Conservation (phyloP, 192 early-diverging fungal species). For the Dimargaris verticillata region DNA sequence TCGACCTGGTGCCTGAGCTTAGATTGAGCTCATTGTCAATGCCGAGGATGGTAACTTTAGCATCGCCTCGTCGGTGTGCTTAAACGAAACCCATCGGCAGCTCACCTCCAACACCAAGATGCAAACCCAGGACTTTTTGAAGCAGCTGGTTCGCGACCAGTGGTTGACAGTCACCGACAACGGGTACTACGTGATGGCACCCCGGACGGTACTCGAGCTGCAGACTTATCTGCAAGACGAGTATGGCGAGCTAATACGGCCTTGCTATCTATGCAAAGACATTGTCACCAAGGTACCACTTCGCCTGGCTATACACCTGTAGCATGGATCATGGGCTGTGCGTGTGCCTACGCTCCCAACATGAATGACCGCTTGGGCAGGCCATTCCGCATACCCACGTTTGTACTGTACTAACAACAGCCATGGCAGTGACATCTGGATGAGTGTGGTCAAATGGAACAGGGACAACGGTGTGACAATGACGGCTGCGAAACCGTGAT, state of each 20-base stretch:
- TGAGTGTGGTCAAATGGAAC: too few species aligned
- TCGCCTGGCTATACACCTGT: too few species aligned
- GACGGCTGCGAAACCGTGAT: background rate
- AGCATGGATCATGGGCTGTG: too few species aligned
- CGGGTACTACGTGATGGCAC: background rate
- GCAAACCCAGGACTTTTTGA: background rate
- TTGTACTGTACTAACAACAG: too few species aligned
- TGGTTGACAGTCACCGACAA: background rate
- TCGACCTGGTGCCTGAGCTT: too few species aligned
- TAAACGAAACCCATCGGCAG: background rate
- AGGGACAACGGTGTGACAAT: background rate
- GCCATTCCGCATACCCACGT: too few species aligned
- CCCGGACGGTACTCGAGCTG: background rate
- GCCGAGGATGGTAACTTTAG: conserved; percentile 1
- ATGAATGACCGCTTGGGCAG: too few species aligned
- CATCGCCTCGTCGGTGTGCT: background rate
- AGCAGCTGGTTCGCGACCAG: background rate
- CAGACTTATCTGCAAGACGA: background rate
- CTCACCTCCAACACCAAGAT: background rate
- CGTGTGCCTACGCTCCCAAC: too few species aligned
- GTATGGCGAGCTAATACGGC: background rate
- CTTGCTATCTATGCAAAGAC: background rate
- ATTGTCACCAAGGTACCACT: background rate
- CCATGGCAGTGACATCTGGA: too few species aligned
- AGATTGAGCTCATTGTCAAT: background rate